These are phyloP conservation scores for Starmera amethionina DNA, from an alignment of 805 yeast species.

Conservation along the genomic window DNA sequence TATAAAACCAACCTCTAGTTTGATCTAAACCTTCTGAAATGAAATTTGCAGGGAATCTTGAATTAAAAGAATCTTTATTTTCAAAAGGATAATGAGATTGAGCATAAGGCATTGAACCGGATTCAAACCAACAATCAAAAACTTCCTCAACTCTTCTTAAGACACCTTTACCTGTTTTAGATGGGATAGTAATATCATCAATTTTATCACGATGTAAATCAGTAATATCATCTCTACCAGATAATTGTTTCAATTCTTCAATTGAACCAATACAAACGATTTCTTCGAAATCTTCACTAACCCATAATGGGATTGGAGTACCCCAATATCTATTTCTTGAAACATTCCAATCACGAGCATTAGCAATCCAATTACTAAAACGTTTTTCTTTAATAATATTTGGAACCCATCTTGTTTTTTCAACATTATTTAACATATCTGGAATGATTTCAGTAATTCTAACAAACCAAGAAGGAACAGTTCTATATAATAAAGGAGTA, in stretches of 20 bases:
- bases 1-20: slow-evolving; percentile 99
- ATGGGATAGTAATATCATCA: slow-evolving; percentile 89
- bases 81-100: slow-evolving; percentile 96
- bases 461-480: slow-evolving; percentile 98
- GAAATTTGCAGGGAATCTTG: slow-evolving; percentile 92
- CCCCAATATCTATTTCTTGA: slow-evolving; percentile 99
- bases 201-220: slow-evolving; percentile 93
- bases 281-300: slow-evolving; percentile 85
- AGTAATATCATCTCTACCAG: slow-evolving; percentile 72
- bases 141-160: slow-evolving; percentile 93
- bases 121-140: slow-evolving; percentile 99
- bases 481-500: slow-evolving; percentile 90
- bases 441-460: slow-evolving; percentile 83
- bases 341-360: slow-evolving; percentile 98
- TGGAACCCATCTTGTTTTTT: slow-evolving; percentile 93
- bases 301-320: slow-evolving; percentile 98
- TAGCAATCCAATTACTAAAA: slow-evolving; percentile 95
- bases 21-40: slow-evolving; percentile 98
- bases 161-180: slow-evolving; percentile 77
- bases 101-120: slow-evolving; percentile 98
- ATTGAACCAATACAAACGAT: slow-evolving; percentile 89
- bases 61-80: slow-evolving; percentile 55
- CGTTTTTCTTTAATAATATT: slow-evolving; percentile 82
- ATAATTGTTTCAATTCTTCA: slow-evolving; percentile 72
- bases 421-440: slow-evolving; percentile 78